Conservation (phyloP, 352 stramenopile species). For the Globisporangium rhizosaccharum region DNA sequence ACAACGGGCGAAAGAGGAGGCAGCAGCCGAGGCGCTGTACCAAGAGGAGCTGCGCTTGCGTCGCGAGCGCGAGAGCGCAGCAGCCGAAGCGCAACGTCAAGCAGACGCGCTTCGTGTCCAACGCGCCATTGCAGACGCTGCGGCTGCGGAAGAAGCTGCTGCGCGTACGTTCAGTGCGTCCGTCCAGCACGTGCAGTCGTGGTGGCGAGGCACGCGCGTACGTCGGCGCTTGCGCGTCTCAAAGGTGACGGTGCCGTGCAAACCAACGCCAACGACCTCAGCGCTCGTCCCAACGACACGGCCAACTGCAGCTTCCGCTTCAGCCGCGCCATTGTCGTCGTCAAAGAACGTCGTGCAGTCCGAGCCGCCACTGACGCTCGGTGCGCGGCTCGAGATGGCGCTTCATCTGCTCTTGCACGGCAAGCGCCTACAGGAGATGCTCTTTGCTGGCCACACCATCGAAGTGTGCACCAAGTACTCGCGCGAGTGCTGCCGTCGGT, state of each 20-base stretch:
- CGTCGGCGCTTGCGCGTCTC: constrained; percentile 38
- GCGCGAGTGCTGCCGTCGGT: constrained; percentile 85
- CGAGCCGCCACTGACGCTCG: constrained; percentile 47
- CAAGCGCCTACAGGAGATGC: constrained; percentile 89
- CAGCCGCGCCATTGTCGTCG: background rate
- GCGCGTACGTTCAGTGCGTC: background rate
- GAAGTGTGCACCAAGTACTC: constrained; percentile 91
- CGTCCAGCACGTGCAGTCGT: constrained; percentile 47
- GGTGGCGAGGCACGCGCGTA: constrained; percentile 65
- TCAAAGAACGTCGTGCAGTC: background rate
- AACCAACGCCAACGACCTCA: constrained; percentile 52
- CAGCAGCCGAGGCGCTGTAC: constrained; percentile 13
- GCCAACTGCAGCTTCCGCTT: background rate
- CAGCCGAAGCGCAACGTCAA: constrained; percentile 13
- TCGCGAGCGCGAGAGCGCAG: constrained; percentile 4
- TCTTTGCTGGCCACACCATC: constrained; percentile 89
- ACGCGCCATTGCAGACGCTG: background rate
- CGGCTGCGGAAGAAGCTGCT: background rate
- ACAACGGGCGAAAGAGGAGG: background rate
- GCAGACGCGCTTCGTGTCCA: background rate
- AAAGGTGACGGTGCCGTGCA: constrained; percentile 18
- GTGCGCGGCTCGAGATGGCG: constrained; percentile 58
- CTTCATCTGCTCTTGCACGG: constrained; percentile 70
- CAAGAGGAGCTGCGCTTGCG: constrained; percentile 6
- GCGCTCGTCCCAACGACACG: constrained; percentile 25